Evolutionary conservation across 2,329 filamentous ascomycete species (phyloP).

Genomic region (Onygenales sp.): DNA sequence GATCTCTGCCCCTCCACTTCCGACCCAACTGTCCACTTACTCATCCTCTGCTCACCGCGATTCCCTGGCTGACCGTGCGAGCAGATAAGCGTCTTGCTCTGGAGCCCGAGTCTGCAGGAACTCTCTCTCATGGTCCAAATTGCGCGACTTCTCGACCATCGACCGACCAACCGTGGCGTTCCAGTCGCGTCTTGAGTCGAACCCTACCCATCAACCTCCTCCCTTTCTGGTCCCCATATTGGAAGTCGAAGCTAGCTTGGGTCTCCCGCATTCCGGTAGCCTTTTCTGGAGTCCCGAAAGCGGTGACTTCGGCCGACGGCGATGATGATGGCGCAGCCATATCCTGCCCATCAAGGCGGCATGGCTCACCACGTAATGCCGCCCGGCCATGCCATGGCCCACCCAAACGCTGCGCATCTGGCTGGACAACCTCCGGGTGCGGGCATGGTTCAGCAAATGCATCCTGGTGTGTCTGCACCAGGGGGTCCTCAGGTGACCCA

Average conservation of each 20-base stretch:
- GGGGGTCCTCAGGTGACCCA: conserved; percentile 51
- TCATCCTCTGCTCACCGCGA: conserved; percentile 1
- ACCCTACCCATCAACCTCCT: conserved; percentile 6
- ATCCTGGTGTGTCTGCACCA: conserved; percentile 51
- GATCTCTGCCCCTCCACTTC: conserved; percentile 4
- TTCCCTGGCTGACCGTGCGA: conserved; percentile 2
- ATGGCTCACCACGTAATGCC: conserved; percentile 50
- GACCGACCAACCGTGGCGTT: conserved; percentile 22
- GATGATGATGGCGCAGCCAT: conserved; percentile 48
- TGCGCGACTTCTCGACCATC: conserved; percentile 19
- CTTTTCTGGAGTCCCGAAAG: conserved; percentile 13
- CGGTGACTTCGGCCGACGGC: conserved; percentile 28
- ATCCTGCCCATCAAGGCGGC: conserved; percentile 48
- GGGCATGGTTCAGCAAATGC: conserved; percentile 48
- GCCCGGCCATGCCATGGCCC: conserved; percentile 54
- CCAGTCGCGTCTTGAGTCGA: conserved; percentile 25
- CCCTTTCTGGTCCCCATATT: conserved; percentile 5
- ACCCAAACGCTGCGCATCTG: conserved; percentile 47
- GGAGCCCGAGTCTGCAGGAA: conserved; percentile 6
- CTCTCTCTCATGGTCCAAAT: conserved; percentile 26
- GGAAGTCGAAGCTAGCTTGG: conserved; percentile 2
- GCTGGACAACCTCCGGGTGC: conserved; percentile 37
- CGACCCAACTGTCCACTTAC: not conserved
- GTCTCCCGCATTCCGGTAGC: conserved; percentile 6
- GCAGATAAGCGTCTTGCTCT: conserved; percentile 4